Evolutionary conservation across 257 asterid genomes (phyloP).

Genomic region (Petunia secreta): DNA sequence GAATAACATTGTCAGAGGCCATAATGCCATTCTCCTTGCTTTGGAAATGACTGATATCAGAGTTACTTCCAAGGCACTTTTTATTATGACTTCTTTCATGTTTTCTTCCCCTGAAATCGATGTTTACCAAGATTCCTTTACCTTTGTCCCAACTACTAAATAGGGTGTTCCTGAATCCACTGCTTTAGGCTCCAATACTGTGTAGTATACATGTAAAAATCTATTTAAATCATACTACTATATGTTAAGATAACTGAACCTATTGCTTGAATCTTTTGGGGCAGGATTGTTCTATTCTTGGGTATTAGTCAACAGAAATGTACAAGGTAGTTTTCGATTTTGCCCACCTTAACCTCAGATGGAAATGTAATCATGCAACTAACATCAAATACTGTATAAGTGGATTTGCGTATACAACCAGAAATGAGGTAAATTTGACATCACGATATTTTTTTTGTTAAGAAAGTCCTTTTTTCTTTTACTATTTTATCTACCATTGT

Average conservation of each 20-base stretch:
- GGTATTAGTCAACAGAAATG: not conserved
- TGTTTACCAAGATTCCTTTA: no score
- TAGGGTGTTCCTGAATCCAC: no score
- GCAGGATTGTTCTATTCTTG: not conserved
- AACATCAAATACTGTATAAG: slow-evolving; percentile 28
- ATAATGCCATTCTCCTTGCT: slow-evolving; percentile 8
- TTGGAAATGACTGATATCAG: slow-evolving; percentile 20
- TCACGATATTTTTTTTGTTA: no score
- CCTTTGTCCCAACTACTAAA: no score
- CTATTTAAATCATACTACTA: no score
- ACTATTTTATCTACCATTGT: no score
- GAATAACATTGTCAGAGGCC: not conserved
- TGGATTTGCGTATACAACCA: slow-evolving; percentile 34
- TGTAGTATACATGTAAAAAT: no score
- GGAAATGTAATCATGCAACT: not conserved
- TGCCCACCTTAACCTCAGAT: no score
- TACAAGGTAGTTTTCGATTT: not conserved
- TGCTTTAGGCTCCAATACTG: no score
- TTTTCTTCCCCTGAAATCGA: not conserved
- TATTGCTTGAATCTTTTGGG: no score
- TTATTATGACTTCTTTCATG: not conserved
- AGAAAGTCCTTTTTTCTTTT: no score
- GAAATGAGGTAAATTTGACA: slow-evolving; percentile 9
- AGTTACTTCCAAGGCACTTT: slow-evolving; percentile 25
- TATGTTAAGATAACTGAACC: no score